phyloP scores from a whole-genome alignment of 202 grass and related monocot genomes.

The Panicum hallii region DNA sequence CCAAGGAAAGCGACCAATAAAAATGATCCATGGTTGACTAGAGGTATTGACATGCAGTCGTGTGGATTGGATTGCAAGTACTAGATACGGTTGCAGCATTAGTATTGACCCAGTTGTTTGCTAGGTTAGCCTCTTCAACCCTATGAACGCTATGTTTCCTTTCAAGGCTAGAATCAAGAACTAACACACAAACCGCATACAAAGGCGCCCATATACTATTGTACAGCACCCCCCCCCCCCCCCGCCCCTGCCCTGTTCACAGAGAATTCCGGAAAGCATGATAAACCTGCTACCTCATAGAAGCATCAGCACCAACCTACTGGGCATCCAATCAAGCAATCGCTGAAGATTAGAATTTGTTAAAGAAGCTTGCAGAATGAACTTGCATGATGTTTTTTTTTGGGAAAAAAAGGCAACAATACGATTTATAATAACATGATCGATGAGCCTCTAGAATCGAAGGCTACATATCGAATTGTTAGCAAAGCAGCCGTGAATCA shows the following conservation, averaged over 20 bases:
- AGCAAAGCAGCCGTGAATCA: background rate
- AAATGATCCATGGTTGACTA: background rate
- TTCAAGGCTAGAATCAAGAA: background rate
- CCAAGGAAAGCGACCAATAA: background rate
- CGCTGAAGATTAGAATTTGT: background rate
- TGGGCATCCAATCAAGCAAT: background rate
- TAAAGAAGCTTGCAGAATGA: background rate
- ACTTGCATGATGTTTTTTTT: background rate
- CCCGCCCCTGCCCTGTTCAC: background rate
- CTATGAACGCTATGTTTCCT: background rate
- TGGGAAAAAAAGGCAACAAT: background rate
- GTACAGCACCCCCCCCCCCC: too few relatives aligned
- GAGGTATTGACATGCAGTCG: background rate
- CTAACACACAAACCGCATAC: background rate
- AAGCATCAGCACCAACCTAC: background rate
- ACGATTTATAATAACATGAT: background rate
- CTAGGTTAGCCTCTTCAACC: conserved; percentile 1
- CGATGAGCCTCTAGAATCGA: background rate
- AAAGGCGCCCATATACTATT: background rate
- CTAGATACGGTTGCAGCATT: background rate
- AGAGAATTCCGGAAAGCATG: background rate
- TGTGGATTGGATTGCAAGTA: background rate
- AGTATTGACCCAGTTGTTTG: background rate
- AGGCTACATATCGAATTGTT: background rate
- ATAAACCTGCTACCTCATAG: background rate